Percentiles rank a stretch among this genome's conserved stretches.
Conservation (phyloP, 768 basidiomycete species). For the Mycena vitilis region DNA sequence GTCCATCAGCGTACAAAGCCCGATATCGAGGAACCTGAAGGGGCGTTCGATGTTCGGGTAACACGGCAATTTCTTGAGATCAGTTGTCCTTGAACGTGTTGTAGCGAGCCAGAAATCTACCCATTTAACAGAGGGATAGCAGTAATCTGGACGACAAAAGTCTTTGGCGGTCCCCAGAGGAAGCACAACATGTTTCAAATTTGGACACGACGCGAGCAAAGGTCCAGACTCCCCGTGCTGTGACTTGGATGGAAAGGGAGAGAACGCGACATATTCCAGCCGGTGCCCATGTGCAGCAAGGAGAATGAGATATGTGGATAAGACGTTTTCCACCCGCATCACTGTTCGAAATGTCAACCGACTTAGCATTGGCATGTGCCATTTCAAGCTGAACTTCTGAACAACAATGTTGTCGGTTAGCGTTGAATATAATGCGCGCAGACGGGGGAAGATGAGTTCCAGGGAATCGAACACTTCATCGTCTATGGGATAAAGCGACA, state of each 20-base stretch:
- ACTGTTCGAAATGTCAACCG: not conserved
- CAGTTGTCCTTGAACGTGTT: not conserved
- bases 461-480: not conserved
- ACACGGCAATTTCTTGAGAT: not conserved
- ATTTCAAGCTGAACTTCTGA: not conserved
- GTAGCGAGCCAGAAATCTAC: not conserved
- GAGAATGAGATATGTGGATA: not conserved
- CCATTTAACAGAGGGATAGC: not conserved
- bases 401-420: not conserved
- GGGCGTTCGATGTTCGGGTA: not conserved
- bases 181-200: not conserved
- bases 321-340: not conserved
- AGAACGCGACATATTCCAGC: slow-evolving; percentile 1
- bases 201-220: not conserved
- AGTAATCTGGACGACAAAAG: not conserved
- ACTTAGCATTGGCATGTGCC: not conserved
- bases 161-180: not conserved
- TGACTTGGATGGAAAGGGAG: not conserved
- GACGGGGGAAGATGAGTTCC: not conserved
- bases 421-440: not conserved
- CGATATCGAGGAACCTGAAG: not conserved
- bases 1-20: not conserved
- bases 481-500: not conserved
- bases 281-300: not conserved
- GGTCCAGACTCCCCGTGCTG: not conserved